A percentile compares a stretch with the other conserved stretches of the same genome.
phyloP scores from a whole-genome alignment of 1,284 basidiomycete genomes.

The Trichosporon asahii region DNA sequence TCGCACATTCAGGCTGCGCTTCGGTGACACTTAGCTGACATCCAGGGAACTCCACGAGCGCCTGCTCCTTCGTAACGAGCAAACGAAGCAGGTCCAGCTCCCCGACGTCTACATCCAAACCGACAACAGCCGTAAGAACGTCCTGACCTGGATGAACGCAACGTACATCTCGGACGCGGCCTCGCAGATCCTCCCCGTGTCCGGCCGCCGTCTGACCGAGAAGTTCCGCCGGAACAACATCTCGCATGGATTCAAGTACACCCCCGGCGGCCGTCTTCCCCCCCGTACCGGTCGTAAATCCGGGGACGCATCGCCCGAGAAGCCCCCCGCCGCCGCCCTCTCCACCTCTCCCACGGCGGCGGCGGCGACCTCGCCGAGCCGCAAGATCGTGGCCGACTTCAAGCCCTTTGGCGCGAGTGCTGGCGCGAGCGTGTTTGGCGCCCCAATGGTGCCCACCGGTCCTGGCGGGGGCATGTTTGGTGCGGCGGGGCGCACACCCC shows the following conservation, averaged over 20 bases:
- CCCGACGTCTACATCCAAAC: slow-evolving; percentile 94
- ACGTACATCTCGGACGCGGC: slow-evolving; percentile 70
- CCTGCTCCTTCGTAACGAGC: slow-evolving; percentile 86
- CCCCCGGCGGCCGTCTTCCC: slow-evolving; percentile 57
- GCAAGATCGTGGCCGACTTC: slow-evolving; percentile 83
- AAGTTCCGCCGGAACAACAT: slow-evolving; percentile 62
- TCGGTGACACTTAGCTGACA: neutral
- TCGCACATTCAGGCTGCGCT: neutral
- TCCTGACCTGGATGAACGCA: slow-evolving; percentile 77
- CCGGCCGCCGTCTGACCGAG: slow-evolving; percentile 86
- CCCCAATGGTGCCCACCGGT: slow-evolving; percentile 44
- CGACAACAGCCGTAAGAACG: slow-evolving; percentile 84
- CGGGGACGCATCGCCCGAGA: slow-evolving; percentile 9
- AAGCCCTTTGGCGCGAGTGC: slow-evolving; percentile 67
- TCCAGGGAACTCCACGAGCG: slow-evolving; percentile 71
- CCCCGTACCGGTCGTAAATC: slow-evolving; percentile 52
- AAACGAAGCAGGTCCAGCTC: slow-evolving; percentile 91
- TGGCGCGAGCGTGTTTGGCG: slow-evolving; percentile 51
- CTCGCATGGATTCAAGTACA: slow-evolving; percentile 54
- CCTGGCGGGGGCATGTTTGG: slow-evolving; percentile 53
- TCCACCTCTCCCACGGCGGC: slow-evolving; percentile 36
- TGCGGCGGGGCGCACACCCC: slow-evolving; percentile 35
- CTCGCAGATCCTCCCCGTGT: slow-evolving; percentile 73
- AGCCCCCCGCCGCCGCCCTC: neutral
- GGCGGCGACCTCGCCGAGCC: slow-evolving; percentile 57